These are phyloP conservation scores for Calonectria hawksworthii DNA, from an alignment of 2,329 filamentous ascomycete genomes.

Conservation along the genomic window DNA sequence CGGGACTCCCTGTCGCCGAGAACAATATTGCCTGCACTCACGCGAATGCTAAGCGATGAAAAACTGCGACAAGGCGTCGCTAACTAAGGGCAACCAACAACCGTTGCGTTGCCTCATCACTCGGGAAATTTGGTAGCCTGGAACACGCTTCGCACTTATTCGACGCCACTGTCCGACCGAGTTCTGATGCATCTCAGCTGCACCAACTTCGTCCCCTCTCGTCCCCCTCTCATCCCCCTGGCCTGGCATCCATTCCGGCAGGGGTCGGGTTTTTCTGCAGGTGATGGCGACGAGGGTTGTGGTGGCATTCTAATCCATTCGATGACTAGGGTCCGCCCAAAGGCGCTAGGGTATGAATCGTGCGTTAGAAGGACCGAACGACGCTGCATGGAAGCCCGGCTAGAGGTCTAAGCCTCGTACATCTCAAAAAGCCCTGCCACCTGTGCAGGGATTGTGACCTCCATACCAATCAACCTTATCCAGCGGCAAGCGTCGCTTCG, in stretches of 20 bases:
- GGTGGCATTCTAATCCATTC: constrained; percentile 40
- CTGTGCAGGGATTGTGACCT: constrained; percentile 17
- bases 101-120: background rate
- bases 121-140: background rate
- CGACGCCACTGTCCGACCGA: constrained; percentile 13
- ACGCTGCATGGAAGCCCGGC: constrained; percentile 45
- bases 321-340: constrained; percentile 33
- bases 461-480: constrained; percentile 30
- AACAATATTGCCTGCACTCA: background rate
- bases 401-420: constrained; percentile 46
- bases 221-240: background rate
- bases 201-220: constrained; percentile 1
- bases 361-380: constrained; percentile 49
- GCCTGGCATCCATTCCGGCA: constrained; percentile 33
- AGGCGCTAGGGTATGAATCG: constrained; percentile 44
- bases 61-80: background rate
- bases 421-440: constrained; percentile 45
- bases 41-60: background rate
- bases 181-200: constrained; percentile 18
- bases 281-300: constrained; percentile 34
- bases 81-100: background rate
- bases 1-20: constrained; percentile 15
- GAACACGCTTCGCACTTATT: background rate
- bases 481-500: constrained; percentile 20
- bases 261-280: constrained; percentile 37